Evolutionary conservation across 306 rosid genomes (phyloP).

Genomic region (Psophocarpus tetragonolobus): DNA sequence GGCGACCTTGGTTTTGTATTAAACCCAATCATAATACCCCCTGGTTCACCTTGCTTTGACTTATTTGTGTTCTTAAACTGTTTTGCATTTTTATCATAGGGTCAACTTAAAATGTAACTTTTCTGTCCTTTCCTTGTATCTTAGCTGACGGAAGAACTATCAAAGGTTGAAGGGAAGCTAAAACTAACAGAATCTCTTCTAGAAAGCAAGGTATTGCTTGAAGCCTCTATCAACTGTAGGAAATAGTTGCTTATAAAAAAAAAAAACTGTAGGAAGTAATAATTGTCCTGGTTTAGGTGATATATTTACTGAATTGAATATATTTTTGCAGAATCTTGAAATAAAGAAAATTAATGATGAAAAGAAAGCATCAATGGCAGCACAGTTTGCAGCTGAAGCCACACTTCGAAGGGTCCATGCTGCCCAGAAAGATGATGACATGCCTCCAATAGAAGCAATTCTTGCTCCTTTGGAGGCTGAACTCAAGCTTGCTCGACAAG

Average conservation of each 20-base stretch:
- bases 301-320: constrained; percentile 26
- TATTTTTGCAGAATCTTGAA: constrained; percentile 86
- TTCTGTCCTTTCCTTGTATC: constrained; percentile 14
- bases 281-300: constrained; percentile 14
- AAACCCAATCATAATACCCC: not conserved
- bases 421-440: constrained; percentile 97
- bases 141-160: constrained; percentile 87
- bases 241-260: too few species aligned
- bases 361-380: constrained; percentile 98
- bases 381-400: constrained; percentile 98
- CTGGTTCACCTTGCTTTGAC: not conserved
- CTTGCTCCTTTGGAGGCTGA: constrained; percentile 98
- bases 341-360: constrained; percentile 95
- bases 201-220: constrained; percentile 77
- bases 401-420: constrained; percentile 96
- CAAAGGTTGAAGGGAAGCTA: constrained; percentile 85
- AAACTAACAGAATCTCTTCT: constrained; percentile 88
- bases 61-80: constrained; percentile 12
- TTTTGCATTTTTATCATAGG: not conserved
- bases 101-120: constrained; percentile 28
- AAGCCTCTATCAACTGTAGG: constrained; percentile 34
- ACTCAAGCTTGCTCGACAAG: constrained; percentile 90
- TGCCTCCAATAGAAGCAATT: constrained; percentile 98
- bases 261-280: constrained; percentile 22
- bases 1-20: constrained; percentile 12